Base-by-base conservation (phyloP, 345 rosid genomes). In the Lepidium africanum region DNA sequence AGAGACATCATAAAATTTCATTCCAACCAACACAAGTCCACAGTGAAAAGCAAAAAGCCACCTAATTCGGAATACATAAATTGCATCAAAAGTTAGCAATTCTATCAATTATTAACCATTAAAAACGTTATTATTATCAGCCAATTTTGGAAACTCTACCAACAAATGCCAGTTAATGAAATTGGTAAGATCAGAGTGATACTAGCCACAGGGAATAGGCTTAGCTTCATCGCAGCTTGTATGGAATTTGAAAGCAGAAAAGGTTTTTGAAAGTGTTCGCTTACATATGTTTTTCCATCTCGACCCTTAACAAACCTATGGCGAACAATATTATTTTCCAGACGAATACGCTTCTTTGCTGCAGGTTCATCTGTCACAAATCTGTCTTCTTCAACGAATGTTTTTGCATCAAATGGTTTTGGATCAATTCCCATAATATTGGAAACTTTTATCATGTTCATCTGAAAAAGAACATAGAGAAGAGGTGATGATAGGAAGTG, bases 401-500 rank as follows among this genome's bases (percentile, higher is more conserved):
- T 86, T 84, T 91, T 94, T 27, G 95, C 89, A 77, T 91, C 95
- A 80, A 94, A 94, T 70, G 92, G 87, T 49, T 86, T 86, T 53
- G 88, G 90, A 58, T 94, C 99, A 66, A 94, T 87, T 57, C 99
- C 97, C 99, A 94, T 94, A 56, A 94, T 94, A 70, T 91, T 94
- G 41, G 99, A 94, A 75, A 91, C 96, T 84, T 81, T 94, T 58
- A 94, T 83, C 87, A 89, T 74, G 79, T 84, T 84, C 97, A 91
- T 87, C 97, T 94, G 92, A 79, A 80, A 59, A 69, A 58, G 16
- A 67, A 9, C 53, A 59, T 41, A 71, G 39, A 48, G 42, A 49
- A 11, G 19, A 16, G 47, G 48, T 51, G 25, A 66, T 23, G 67
- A 6, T 49, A 23, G 59, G 39, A 69, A 49, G 19, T 13, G 23